A percentile compares a stretch with the other conserved stretches of the same genome.
phyloP scores from a whole-genome alignment of 106 monocot species.

The Gastrodia elata region DNA sequence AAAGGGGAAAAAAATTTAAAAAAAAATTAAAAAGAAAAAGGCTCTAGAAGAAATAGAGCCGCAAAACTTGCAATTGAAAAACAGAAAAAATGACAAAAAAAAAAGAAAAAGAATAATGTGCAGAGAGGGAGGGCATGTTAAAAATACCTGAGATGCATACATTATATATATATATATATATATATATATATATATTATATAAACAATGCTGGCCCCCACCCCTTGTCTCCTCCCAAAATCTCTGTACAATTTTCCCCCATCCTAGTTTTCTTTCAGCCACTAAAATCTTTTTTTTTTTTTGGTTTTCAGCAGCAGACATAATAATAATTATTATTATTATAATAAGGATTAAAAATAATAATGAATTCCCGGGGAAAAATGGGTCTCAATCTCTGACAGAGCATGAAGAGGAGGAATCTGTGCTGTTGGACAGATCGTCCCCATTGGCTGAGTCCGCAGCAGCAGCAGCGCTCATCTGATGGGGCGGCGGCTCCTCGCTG shows the following conservation, averaged over 20 bases:
- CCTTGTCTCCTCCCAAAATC: not conserved
- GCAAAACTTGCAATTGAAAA: not conserved
- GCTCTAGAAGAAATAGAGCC: not conserved
- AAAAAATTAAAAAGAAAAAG: not conserved
- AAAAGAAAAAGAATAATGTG: slow-evolving; percentile 5
- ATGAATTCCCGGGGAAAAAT: not conserved
- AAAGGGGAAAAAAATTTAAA: not conserved
- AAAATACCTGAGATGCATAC: not conserved
- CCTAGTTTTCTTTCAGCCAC: no score
- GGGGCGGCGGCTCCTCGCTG: slow-evolving; percentile 35
- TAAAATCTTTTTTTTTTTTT: slow-evolving; percentile 2
- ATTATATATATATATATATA: no score
- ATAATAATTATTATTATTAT: not conserved
- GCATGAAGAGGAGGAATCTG: slow-evolving; percentile 7
- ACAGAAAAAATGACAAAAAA: not conserved
- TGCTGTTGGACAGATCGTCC: slow-evolving; percentile 12
- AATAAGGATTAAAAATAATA: no score
- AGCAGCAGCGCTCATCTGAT: slow-evolving; percentile 24
- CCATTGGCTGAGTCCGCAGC: slow-evolving; percentile 17
- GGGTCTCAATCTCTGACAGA: slow-evolving; percentile 30
- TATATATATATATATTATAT: no score
- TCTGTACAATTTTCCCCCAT: slow-evolving; percentile 4
- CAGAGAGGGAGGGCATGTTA: not conserved
- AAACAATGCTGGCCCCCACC: not conserved
- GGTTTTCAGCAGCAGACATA: not conserved